Evolutionary conservation across 441 rosid species (phyloP).

Genomic region (Theobroma grandiflorum): DNA sequence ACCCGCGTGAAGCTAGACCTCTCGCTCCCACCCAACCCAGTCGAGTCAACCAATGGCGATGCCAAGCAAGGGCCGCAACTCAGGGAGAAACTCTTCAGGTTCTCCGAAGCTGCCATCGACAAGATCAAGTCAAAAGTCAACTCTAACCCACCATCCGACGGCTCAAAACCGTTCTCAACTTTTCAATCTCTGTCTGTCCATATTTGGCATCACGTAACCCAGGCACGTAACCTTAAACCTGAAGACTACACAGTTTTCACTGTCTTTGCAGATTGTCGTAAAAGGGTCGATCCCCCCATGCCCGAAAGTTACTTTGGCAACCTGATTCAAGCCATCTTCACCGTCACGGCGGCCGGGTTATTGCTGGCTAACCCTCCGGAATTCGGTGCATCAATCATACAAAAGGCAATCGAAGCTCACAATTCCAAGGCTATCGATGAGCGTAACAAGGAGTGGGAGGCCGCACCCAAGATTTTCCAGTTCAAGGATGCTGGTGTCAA

Average conservation of each 20-base stretch:
- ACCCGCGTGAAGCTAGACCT: slow-evolving; percentile 81
- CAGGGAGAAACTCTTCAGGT: slow-evolving; percentile 70
- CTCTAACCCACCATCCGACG: slow-evolving; percentile 49
- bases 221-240: slow-evolving; percentile 79
- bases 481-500: slow-evolving; percentile 89
- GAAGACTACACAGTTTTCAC: slow-evolving; percentile 84
- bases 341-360: slow-evolving; percentile 76
- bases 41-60: slow-evolving; percentile 43
- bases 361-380: slow-evolving; percentile 60
- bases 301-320: slow-evolving; percentile 87
- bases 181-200: slow-evolving; percentile 82
- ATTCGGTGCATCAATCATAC: slow-evolving; percentile 77
- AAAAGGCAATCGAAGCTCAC: slow-evolving; percentile 73
- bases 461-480: slow-evolving; percentile 75
- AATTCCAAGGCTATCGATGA: slow-evolving; percentile 66
- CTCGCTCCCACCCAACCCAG: slow-evolving; percentile 48
- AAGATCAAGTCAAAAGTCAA: slow-evolving; percentile 74
- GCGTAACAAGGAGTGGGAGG: slow-evolving; percentile 88
- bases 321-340: slow-evolving; percentile 88
- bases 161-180: slow-evolving; percentile 79
- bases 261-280: slow-evolving; percentile 88
- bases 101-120: slow-evolving; percentile 68
- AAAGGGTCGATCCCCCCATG: slow-evolving; percentile 83
- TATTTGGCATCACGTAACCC: slow-evolving; percentile 90
- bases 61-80: slow-evolving; percentile 39